A percentile compares a stretch with the other conserved stretches of the same genome.
Evolutionary conservation across 1,139 yeast species (phyloP).

Genomic region (Yamadazyma atlantica): DNA sequence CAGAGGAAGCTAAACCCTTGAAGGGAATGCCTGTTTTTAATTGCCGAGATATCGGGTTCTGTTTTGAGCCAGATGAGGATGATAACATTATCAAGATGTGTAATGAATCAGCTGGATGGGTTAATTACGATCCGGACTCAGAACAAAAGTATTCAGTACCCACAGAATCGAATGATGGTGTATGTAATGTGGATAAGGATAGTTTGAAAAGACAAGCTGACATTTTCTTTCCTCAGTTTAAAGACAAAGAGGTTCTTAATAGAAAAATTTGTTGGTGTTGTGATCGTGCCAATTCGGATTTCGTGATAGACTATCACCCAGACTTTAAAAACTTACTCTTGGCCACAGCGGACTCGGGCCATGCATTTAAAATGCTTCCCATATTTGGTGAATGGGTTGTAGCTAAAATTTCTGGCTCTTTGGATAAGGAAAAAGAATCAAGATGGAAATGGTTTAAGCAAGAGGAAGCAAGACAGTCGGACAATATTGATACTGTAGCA

Average conservation of each 20-base stretch:
- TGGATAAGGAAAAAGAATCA: slow-evolving; percentile 7
- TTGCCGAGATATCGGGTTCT: slow-evolving; percentile 31
- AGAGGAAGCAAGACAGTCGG: slow-evolving; percentile 1
- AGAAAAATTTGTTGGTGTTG: slow-evolving; percentile 23
- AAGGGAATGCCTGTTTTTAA: slow-evolving; percentile 41
- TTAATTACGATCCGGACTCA: slow-evolving; percentile 9
- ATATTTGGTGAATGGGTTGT: slow-evolving; percentile 17
- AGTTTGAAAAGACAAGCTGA: slow-evolving; percentile 11
- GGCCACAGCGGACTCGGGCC: slow-evolving; percentile 23
- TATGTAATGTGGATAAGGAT: slow-evolving; percentile 11
- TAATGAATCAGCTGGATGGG: slow-evolving; percentile 20
- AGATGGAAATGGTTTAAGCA: slow-evolving; percentile 15
- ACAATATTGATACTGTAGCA: slow-evolving; percentile 10
- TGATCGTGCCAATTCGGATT: slow-evolving; percentile 19
- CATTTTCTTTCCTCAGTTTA: slow-evolving; percentile 14
- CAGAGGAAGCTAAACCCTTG: slow-evolving; percentile 29
- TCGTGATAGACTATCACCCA: slow-evolving; percentile 19
- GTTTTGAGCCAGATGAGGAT: slow-evolving; percentile 28
- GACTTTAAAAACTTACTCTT: slow-evolving; percentile 13
- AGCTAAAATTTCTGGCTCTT: slow-evolving; percentile 9
- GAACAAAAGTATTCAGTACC: slow-evolving; percentile 14
- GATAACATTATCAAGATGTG: slow-evolving; percentile 19
- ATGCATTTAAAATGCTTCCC: slow-evolving; percentile 20
- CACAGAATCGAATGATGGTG: slow-evolving; percentile 14
- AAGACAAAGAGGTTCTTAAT: slow-evolving; percentile 13